Evolutionary conservation across 2,329 filamentous ascomycete genomes (phyloP).

Genomic region (Pestalotiopsis sp.): DNA sequence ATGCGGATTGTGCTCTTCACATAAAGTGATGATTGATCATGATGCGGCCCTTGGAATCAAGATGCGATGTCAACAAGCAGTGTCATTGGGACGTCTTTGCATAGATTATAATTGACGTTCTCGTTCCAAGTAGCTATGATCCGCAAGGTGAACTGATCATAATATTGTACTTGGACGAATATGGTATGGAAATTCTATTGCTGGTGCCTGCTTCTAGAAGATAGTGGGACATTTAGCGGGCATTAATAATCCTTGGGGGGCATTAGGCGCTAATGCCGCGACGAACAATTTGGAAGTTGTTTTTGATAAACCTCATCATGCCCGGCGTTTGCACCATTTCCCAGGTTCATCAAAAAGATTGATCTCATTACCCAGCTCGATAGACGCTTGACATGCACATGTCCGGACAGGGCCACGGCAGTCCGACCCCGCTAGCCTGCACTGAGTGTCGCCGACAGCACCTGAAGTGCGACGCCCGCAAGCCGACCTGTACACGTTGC

Average conservation of each 20-base stretch:
- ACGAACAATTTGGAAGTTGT: background rate
- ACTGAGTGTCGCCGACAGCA: slow-evolving; percentile 6
- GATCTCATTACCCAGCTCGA: background rate
- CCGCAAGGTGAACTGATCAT: background rate
- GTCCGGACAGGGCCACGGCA: background rate
- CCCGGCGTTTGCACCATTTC: background rate
- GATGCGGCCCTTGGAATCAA: background rate
- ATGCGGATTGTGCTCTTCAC: background rate
- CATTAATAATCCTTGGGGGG: background rate
- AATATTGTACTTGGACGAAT: background rate
- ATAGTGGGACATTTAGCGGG: background rate
- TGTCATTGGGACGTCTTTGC: background rate
- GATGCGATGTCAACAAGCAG: background rate
- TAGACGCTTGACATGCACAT: background rate
- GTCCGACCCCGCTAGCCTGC: slow-evolving; percentile 5
- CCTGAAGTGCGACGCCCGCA: slow-evolving; percentile 2
- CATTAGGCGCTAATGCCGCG: background rate
- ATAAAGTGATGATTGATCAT: background rate
- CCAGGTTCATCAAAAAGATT: background rate
- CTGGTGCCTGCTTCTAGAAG: background rate
- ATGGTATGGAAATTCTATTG: background rate
- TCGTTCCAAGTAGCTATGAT: background rate
- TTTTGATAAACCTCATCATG: background rate
- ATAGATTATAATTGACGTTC: background rate
- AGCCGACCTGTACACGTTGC: background rate